A percentile compares a stretch with the other conserved stretches of the same genome.
phyloP scores from a whole-genome alignment of 345 rosid genomes.

The Mangifera indica region DNA sequence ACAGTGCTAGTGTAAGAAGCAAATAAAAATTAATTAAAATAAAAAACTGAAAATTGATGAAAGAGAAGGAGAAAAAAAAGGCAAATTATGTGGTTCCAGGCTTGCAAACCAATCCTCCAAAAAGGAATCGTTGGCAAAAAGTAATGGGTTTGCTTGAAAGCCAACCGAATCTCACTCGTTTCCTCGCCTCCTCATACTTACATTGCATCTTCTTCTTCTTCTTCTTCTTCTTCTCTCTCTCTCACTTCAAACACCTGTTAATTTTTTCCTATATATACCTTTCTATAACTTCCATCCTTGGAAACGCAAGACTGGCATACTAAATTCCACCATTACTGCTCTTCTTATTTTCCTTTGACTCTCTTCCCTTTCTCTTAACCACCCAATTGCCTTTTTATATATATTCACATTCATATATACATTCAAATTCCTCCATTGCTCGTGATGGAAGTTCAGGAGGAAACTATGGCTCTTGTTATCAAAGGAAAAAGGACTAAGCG shows the following conservation, averaged over 20 bases:
- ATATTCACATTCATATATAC: conserved; percentile 7
- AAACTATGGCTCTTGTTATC: conserved; percentile 22
- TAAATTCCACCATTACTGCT: conserved; percentile 12
- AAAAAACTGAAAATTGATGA: not conserved
- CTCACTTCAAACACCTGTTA: conserved; percentile 3
- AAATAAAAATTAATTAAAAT: not conserved
- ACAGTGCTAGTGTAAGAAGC: not conserved
- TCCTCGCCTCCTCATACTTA: conserved; percentile 35
- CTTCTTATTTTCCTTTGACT: not conserved
- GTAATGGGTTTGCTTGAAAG: conserved; percentile 69
- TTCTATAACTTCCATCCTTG: conserved; percentile 33
- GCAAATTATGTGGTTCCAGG: conserved; percentile 52
- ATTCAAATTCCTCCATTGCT: not conserved
- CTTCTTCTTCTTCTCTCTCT: conserved; percentile 1
- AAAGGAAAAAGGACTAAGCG: conserved; percentile 84
- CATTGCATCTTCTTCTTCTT: conserved; percentile 15
- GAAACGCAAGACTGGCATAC: conserved; percentile 45
- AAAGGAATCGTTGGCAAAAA: conserved; percentile 41
- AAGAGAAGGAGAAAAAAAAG: not conserved
- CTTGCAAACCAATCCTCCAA: conserved; percentile 61
- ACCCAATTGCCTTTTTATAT: not conserved
- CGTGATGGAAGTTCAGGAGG: conserved; percentile 34
- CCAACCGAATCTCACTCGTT: conserved; percentile 64
- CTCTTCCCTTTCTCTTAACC: not conserved
- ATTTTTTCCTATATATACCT: conserved; percentile 11